Conservation (phyloP, 257 asterid genomes). For the Primulina tabacum region DNA sequence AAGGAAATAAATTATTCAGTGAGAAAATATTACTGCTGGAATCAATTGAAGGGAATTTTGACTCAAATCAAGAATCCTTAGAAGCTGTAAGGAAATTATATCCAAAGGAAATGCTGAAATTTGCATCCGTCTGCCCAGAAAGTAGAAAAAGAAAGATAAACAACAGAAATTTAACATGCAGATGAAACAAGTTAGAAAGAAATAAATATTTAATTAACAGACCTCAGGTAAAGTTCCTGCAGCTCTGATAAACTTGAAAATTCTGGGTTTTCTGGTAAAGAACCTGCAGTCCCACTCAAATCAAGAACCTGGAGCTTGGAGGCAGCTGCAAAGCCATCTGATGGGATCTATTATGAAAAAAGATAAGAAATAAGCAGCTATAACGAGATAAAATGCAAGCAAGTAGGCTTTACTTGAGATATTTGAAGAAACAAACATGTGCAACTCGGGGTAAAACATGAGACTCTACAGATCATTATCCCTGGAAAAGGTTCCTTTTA, state of each 20-base stretch:
- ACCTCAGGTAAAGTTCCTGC: slow-evolving; percentile 96
- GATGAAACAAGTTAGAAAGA: slow-evolving; percentile 13
- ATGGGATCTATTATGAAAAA: slow-evolving; percentile 53
- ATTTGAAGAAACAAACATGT: slow-evolving; percentile 19
- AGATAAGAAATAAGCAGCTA: slow-evolving; percentile 16
- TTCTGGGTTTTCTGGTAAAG: slow-evolving; percentile 64
- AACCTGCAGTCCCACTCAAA: slow-evolving; percentile 70
- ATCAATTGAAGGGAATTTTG: slow-evolving; percentile 72
- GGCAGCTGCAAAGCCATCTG: slow-evolving; percentile 67
- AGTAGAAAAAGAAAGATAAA: slow-evolving; percentile 28
- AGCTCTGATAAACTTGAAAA: slow-evolving; percentile 69
- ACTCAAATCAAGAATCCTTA: slow-evolving; percentile 82
- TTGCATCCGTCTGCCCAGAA: slow-evolving; percentile 71
- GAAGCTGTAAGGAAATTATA: slow-evolving; percentile 50
- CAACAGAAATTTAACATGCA: slow-evolving; percentile 13
- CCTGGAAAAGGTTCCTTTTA: background rate
- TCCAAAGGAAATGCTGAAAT: slow-evolving; percentile 67
- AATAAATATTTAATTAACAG: slow-evolving; percentile 23
- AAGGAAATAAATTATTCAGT: background rate
- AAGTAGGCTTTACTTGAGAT: slow-evolving; percentile 15
- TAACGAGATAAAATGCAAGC: slow-evolving; percentile 13
- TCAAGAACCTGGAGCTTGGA: slow-evolving; percentile 86
- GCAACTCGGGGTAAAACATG: background rate
- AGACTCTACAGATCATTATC: slow-evolving; percentile 11
- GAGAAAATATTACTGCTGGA: slow-evolving; percentile 58